phyloP scores from a whole-genome alignment of 2,329 filamentous ascomycete genomes.

The Ophiostoma perfectum region DNA sequence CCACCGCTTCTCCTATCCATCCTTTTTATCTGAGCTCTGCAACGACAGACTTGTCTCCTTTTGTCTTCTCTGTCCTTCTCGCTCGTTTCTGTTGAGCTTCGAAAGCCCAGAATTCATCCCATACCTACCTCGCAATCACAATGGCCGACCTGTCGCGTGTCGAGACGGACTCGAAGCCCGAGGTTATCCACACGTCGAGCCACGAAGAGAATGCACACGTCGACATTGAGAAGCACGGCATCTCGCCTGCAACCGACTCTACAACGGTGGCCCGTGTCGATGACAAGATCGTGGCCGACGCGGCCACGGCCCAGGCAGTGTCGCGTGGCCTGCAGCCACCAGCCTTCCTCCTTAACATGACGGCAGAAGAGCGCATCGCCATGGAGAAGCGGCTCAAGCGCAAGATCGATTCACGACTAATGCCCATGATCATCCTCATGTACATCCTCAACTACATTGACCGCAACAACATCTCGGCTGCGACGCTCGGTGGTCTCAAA shows the following conservation, averaged over 20 bases:
- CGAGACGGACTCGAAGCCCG: conserved; percentile 13
- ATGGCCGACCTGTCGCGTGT: conserved; percentile 7
- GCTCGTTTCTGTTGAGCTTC: neutral
- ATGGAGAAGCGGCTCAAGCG: conserved; percentile 52
- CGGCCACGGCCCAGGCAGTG: conserved; percentile 16
- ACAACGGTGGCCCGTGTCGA: conserved; percentile 1
- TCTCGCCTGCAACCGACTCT: neutral
- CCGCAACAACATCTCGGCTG: conserved; percentile 39
- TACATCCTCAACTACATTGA: conserved; percentile 61
- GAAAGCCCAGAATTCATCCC: neutral
- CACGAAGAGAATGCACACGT: conserved; percentile 10
- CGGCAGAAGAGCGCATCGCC: conserved; percentile 26
- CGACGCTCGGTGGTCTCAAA: conserved; percentile 43
- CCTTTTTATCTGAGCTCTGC: neutral
- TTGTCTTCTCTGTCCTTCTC: neutral
- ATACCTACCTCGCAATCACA: neutral
- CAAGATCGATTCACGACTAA: conserved; percentile 55
- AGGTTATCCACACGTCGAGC: conserved; percentile 13
- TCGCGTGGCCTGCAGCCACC: conserved; percentile 42
- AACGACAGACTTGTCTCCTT: neutral
- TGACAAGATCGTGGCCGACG: conserved; percentile 32
- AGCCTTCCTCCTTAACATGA: conserved; percentile 21
- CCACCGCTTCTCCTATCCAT: neutral
- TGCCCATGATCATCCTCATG: conserved; percentile 58
- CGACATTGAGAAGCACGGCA: conserved; percentile 17